Conservation (phyloP, 2,329 filamentous ascomycete species). For the Pseudogymnoascus pannorum region DNA sequence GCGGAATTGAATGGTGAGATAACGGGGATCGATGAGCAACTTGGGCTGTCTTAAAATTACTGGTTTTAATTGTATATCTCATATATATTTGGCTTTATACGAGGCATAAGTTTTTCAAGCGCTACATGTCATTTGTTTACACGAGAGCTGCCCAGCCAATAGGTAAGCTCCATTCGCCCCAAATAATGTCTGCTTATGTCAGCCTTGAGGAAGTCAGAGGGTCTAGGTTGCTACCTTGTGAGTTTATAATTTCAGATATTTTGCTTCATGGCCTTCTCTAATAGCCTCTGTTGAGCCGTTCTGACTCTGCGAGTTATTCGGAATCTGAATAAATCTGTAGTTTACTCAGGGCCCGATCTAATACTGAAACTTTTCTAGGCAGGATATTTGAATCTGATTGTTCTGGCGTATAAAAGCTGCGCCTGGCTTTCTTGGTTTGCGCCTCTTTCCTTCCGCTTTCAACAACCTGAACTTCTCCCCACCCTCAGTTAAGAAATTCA, state of each 20-base stretch:
- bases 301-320: not conserved
- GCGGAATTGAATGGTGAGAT: not conserved
- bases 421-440: conserved; percentile 7
- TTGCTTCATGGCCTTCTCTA: not conserved
- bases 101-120: not conserved
- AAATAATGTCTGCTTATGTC: not conserved
- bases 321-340: not conserved
- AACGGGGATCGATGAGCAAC: not conserved
- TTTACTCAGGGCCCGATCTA: not conserved
- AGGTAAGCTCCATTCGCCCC: not conserved
- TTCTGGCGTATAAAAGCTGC: conserved; percentile 5
- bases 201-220: not conserved
- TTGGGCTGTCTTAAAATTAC: not conserved
- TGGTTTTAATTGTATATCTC: not conserved
- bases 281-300: not conserved
- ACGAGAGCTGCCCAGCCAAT: not conserved
- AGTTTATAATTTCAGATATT: not conserved
- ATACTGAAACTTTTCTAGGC: not conserved
- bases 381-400: not conserved
- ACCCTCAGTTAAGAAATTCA: not conserved
- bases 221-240: not conserved
- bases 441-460: not conserved
- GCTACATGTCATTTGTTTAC: conserved; percentile 7
- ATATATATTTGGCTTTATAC: not conserved
- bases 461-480: not conserved